Base-by-base conservation (phyloP, 176 grass and related monocot species). In the Cenchrus americanus region DNA sequence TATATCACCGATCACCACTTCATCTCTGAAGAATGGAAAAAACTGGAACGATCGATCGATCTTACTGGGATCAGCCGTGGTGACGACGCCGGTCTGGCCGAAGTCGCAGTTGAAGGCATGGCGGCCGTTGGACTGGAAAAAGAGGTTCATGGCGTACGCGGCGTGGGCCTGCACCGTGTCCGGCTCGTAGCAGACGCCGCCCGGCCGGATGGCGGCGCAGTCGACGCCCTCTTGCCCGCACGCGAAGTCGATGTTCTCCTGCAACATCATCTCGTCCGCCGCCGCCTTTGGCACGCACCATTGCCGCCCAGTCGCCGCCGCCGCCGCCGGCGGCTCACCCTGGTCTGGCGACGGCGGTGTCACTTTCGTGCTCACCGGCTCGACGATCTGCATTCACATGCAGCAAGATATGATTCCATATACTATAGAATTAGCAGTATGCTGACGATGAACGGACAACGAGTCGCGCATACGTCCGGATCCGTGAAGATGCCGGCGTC, bases 111-210 rank as follows among this genome's bases (percentile, higher is more conserved):
- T 88, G 17, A 90, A 93, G 2, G 8, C 73, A 0, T 94, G 90
- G 5, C 26, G 86, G 8, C 92, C 95, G 1, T 79, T 93, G 71
- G 83, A 62, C 8, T 86, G 92, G 71, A 90, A 97, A 6, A 85
- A 97, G 21, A 91, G 84, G 21, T 94, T 94, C 95, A 97, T 97
- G 44, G 90, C 92, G 83, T 91, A 97, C 17, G 92, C 88, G 0
- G 92, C 92, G 48, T 97, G 95, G 1, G 51, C 92, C 13, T 85
- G 78, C 46, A 90, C 68, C 7, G 88, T 93, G 82, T 94, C 76
- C 0, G 95, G 95, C 48, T 88, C 77, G 49, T 86, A 91, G 87
- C 92, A 93, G 1, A 58, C 6, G 7, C 95, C 92, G 3, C 92
- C 88, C 58, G 86, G 86, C 19, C 85, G 88, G 66, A 93, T 98